phyloP scores from a whole-genome alignment of 805 yeast genomes.

The Nakazawaea laoshanensis region DNA sequence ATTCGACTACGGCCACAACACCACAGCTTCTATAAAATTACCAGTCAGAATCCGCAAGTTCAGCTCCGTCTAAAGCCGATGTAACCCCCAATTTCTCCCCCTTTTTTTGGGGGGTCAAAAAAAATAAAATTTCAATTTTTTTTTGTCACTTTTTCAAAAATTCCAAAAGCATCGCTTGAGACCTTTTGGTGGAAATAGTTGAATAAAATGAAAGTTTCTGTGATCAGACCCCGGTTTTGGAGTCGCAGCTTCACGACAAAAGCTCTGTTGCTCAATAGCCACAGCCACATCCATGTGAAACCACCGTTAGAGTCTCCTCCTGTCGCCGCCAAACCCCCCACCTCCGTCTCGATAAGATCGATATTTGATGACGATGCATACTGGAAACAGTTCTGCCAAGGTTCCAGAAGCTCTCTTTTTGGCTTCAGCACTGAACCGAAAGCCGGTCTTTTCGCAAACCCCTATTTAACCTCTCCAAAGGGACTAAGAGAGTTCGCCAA shows the following conservation, averaged over 20 bases:
- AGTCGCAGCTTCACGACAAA: too few species aligned
- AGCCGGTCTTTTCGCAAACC: slow-evolving; percentile 70
- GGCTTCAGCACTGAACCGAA: background rate
- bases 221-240: too few species aligned
- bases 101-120: too few species aligned
- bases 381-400: slow-evolving; percentile 43
- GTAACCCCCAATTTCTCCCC: too few species aligned
- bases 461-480: slow-evolving; percentile 55
- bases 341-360: slow-evolving; percentile 21
- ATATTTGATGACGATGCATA: slow-evolving; percentile 56
- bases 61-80: slow-evolving; percentile 2
- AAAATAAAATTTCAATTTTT: too few species aligned
- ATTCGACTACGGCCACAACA: slow-evolving; percentile 3
- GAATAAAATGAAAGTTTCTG: too few species aligned
- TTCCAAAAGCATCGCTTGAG: too few species aligned
- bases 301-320: background rate
- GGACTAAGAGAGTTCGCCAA: slow-evolving; percentile 65
- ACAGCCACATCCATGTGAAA: background rate
- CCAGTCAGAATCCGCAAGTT: slow-evolving; percentile 13
- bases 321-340: background rate
- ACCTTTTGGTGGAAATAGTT: too few species aligned
- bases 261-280: too few species aligned
- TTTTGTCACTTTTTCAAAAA: too few species aligned
- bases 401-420: slow-evolving; percentile 6
- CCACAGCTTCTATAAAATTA: slow-evolving; percentile 1